phyloP scores from a whole-genome alignment of 805 yeast genomes.

The Myxozyma monticola region DNA sequence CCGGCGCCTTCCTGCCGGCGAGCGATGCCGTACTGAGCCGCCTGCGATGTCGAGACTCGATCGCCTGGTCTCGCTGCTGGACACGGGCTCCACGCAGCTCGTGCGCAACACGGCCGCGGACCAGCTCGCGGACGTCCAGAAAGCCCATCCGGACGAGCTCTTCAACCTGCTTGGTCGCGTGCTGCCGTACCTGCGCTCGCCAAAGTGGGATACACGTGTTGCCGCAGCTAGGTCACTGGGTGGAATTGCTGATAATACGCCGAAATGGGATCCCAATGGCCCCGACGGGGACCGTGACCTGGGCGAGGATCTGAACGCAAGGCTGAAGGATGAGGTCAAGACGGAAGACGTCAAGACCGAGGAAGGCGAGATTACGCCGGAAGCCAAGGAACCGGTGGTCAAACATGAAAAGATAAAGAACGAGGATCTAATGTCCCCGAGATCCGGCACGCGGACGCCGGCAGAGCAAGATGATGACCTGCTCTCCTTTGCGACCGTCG shows the following conservation, averaged over 20 bases:
- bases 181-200: conserved; percentile 79
- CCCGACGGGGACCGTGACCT: conserved; percentile 36
- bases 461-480: conserved; percentile 36
- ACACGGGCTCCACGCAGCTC: conserved; percentile 92
- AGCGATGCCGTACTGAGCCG: no score
- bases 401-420: not conserved
- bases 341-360: not conserved
- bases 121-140: conserved; percentile 90
- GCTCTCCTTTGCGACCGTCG: conserved; percentile 40
- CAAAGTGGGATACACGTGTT: conserved; percentile 93
- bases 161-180: conserved; percentile 81
- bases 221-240: conserved; percentile 95
- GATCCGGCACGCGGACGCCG: conserved; percentile 7
- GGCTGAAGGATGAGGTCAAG: conserved; percentile 26
- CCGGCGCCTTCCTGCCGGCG: no score
- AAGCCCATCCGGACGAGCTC: conserved; percentile 91
- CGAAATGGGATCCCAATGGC: conserved; percentile 79
- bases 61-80: conserved; percentile 61
- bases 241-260: conserved; percentile 78
- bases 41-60: no score
- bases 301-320: not conserved
- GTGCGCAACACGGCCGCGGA: conserved; percentile 97
- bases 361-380: not conserved
- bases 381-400: not conserved
- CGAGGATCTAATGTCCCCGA: not conserved